phyloP scores from a whole-genome alignment of 2,329 filamentous ascomycete genomes.

The Aureobasidium sp. region DNA sequence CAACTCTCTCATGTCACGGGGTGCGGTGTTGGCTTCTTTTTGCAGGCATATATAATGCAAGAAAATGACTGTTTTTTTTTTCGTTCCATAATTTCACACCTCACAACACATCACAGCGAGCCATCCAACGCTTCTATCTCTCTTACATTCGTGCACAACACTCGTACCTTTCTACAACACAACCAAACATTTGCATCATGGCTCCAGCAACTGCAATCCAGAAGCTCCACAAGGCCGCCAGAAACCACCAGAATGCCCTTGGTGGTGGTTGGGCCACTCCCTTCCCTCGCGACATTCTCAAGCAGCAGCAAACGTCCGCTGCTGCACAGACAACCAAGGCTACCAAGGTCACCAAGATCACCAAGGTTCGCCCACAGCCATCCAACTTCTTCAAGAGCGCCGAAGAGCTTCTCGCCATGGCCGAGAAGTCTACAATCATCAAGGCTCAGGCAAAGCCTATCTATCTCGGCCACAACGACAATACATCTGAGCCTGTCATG shows the following conservation, averaged over 20 bases:
- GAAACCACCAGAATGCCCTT: not conserved
- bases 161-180: not conserved
- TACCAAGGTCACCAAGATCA: not conserved
- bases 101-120: not conserved
- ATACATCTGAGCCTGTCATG: not conserved
- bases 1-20: not conserved
- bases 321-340: no score
- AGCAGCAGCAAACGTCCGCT: not conserved
- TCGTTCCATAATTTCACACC: not conserved
- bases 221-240: not conserved
- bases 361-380: not conserved
- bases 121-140: not conserved
- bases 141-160: not conserved
- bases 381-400: not conserved
- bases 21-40: not conserved
- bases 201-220: not conserved
- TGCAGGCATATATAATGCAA: not conserved
- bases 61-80: not conserved
- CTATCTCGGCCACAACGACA: not conserved
- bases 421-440: not conserved
- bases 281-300: not conserved
- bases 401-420: not conserved
- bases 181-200: not conserved
- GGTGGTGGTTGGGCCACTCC: not conserved
- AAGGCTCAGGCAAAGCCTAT: not conserved